A percentile compares a stretch with the other conserved stretches of the same genome.
Conservation (phyloP, 805 yeast species). For the Candida verbasci region DNA sequence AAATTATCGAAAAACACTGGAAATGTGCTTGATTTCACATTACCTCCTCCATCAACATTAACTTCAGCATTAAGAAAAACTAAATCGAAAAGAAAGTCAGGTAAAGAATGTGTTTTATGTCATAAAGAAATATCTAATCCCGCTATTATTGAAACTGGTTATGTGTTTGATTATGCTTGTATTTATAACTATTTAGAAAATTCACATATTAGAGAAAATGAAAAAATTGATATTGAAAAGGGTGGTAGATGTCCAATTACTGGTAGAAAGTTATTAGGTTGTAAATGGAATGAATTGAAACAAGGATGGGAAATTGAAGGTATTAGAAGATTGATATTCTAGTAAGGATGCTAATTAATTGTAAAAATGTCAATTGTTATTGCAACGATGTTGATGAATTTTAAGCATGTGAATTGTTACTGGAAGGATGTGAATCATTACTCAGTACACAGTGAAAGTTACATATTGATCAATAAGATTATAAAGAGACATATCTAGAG, state of each 20-base stretch:
- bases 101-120: constrained; percentile 65
- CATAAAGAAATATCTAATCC: constrained; percentile 63
- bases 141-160: constrained; percentile 87
- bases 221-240: constrained; percentile 28
- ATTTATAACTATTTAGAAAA: constrained; percentile 60
- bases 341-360: too few relatives aligned
- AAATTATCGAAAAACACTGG: constrained; percentile 49
- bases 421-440: too few relatives aligned
- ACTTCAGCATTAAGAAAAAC: constrained; percentile 10
- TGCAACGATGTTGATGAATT: too few relatives aligned
- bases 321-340: constrained; percentile 68
- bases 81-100: constrained; percentile 23
- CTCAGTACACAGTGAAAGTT: too few relatives aligned
- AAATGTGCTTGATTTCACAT: constrained; percentile 40
- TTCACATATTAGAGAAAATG: constrained; percentile 31
- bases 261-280: constrained; percentile 65
- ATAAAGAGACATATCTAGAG: too few relatives aligned
- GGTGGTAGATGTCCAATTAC: constrained; percentile 86
- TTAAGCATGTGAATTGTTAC: too few relatives aligned
- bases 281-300: constrained; percentile 54
- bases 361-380: too few relatives aligned
- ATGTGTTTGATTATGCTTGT: constrained; percentile 85
- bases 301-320: constrained; percentile 74
- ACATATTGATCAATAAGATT: too few relatives aligned
- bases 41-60: constrained; percentile 44